Evolutionary conservation across 352 stramenopile genomes (phyloP), one percentile per base, ranked within the genome.

Genomic region (Elongisporangium undulatum): DNA sequence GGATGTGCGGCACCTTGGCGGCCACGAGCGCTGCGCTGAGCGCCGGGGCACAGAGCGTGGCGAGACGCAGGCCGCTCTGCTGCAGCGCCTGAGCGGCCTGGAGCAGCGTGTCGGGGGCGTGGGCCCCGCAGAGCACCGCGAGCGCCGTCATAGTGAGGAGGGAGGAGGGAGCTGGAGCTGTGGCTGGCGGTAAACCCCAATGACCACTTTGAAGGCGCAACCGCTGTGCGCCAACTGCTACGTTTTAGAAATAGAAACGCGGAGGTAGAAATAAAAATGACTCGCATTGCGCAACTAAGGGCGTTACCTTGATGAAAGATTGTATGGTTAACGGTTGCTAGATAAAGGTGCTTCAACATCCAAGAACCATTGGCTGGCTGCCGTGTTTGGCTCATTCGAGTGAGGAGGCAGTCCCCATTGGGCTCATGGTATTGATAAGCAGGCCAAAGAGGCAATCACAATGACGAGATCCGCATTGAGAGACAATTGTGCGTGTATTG

Each of bases 1-100:
- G 69, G 54, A 92, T 69, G 59, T 91, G 75, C 45, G 85, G 82
- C 61, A 94, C 72, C 65, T 92, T 91, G 59, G 80, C 83, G 41
- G 77, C 69, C 23, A 87, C 74, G 50, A 94, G 73, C 55, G 85
- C 79, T 34, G 69, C 72, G 23, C 69, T 81, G 54, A 92, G 66
- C 17, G 51, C 56, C 3, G 74, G 63, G 4, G 85, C 91, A 62
- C 71, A 63, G 23, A 94, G 70, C 64, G 79, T 74, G 6, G 82
- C 82, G 45, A 94, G 67, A 53, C 82, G 80, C 56, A 90, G 64
- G 5, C 83, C 81, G 53, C 69, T 64, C 17, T 62, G 12, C 62
- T 89, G 79, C 64, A 94, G 64, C 54, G 75, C 61, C 58, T 73
- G 66, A 26, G 78, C 78, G 20, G 72, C 68, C 41, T 75, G 58